Conservation (phyloP, 2,329 filamentous ascomycete genomes). For the Seiridium unicorne region DNA sequence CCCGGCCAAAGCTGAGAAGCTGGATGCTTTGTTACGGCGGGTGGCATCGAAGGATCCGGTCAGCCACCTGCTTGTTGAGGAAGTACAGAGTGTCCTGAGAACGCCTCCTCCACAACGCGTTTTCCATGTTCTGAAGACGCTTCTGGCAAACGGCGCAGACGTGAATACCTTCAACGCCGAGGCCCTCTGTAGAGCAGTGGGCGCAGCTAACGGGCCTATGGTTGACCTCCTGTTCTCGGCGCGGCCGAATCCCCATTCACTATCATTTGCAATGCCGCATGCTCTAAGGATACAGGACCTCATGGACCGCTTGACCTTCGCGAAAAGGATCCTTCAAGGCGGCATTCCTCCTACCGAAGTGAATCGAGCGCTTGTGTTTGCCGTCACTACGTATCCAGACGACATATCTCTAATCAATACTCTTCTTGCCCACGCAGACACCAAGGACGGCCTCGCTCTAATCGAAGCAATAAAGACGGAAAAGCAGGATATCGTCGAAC, state of each 20-base stretch:
- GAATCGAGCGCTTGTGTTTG: conserved; percentile 50
- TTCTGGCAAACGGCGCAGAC: conserved; percentile 52
- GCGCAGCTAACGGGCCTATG: conserved; percentile 40
- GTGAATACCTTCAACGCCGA: conserved; percentile 52
- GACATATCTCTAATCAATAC: conserved; percentile 47
- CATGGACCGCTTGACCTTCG: conserved; percentile 50
- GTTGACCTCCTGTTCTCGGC: conserved; percentile 47
- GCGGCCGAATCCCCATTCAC: conserved; percentile 38
- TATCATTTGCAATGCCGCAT: conserved; percentile 50
- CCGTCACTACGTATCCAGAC: conserved; percentile 44
- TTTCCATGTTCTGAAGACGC: conserved; percentile 41
- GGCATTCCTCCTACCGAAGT: conserved; percentile 47
- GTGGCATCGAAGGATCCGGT: conserved; percentile 42
- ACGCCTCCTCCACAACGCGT: conserved; percentile 34
- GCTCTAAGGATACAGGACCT: conserved; percentile 49
- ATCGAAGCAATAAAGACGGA: conserved; percentile 43
- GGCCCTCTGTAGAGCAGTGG: conserved; percentile 50
- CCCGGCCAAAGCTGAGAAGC: conserved; percentile 46
- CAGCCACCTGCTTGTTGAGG: conserved; percentile 45
- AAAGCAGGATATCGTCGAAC: conserved; percentile 41
- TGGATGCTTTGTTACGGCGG: conserved; percentile 44
- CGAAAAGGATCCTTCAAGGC: conserved; percentile 47
- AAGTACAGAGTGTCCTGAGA: conserved; percentile 45
- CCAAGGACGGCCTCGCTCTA: conserved; percentile 48
- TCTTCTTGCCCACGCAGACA: conserved; percentile 46